Percentiles rank a stretch among this genome's conserved stretches.
These are phyloP conservation scores for Sporobolomyces roseus DNA, from an alignment of 768 basidiomycete species.

Conservation along the genomic window DNA sequence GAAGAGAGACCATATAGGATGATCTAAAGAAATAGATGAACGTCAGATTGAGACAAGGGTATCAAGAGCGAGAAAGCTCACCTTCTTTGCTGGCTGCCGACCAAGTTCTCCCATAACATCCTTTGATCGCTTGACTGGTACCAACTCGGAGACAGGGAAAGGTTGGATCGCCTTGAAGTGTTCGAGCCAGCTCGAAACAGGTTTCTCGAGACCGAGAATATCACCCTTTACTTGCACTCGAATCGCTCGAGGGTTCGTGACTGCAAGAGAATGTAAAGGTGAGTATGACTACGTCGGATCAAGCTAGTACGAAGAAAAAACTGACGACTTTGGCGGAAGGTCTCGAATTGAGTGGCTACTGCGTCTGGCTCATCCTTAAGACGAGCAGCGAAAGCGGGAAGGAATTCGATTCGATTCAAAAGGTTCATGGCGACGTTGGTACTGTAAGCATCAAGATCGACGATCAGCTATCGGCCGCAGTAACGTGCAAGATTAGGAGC, in stretches of 20 bases:
- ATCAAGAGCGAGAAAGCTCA: conserved; percentile 45
- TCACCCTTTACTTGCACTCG: conserved; percentile 90
- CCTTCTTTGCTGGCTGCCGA: conserved; percentile 66
- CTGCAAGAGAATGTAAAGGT: conserved; percentile 54
- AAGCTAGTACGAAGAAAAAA: too few species aligned
- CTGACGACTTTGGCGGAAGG: conserved; percentile 66
- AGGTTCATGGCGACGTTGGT: conserved; percentile 53
- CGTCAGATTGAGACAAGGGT: neutral
- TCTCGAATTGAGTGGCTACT: conserved; percentile 70
- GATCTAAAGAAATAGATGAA: conserved; percentile 55
- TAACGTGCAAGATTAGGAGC: too few species aligned
- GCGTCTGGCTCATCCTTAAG: conserved; percentile 68
- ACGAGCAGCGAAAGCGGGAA: conserved; percentile 67
- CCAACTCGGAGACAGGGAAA: conserved; percentile 54
- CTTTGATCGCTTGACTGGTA: conserved; percentile 63
- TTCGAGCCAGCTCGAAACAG: conserved; percentile 68
- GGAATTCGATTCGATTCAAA: conserved; percentile 70
- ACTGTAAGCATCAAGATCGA: neutral
- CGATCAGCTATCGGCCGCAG: neutral
- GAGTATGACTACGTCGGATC: too few species aligned
- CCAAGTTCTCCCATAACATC: conserved; percentile 74
- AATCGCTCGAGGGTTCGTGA: conserved; percentile 73
- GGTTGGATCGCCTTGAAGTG: conserved; percentile 68
- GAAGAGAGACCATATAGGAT: conserved; percentile 83
- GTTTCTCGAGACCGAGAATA: conserved; percentile 64